Evolutionary conservation across 202 grass and related monocot genomes (phyloP), one percentile per base, ranked within the genome.

Genomic region (Alloteropsis angusta): DNA sequence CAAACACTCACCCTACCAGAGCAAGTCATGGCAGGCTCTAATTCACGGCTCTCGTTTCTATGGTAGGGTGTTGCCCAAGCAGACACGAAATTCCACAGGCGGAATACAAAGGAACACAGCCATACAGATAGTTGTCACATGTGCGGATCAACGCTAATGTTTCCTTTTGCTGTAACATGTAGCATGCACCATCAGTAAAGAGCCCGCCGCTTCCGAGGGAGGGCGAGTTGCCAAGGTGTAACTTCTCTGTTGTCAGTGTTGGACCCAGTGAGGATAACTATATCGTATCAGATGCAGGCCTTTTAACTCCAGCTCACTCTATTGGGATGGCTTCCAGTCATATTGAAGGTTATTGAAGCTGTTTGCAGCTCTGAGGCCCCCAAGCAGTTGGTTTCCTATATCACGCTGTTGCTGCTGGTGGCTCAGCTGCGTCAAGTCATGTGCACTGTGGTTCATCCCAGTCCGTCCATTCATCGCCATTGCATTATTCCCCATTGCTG

Each of bases 391-490:
- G 74, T 75, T 90, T 76, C 90, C 87, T 62, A 97, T 88, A 75
- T 97, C 90, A n/a, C 82, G 82, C 77, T 90, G 89, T 22, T 87
- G 89, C 78, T 90, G 89, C 25, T 87, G 85, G 17, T 88, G 88
- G 56, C 74, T 85, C 70, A 85, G 72, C 21, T 82, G 82, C 56
- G 68, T 77, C 66, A 91, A 83, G 87, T 90, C 87, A 45, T 90
- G 87, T 9, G 83, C 83, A 76, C 72, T 84, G 63, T 88, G 87
- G 80, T 80, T 90, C 85, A 88, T 80, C 60, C 83, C 85, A 2
- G 71, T 57, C 47, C 89, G 87, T 77, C 93, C 93, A 78, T 93
- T 90, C 82, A 97, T 90, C 4, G n/a, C 35, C 93, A 90, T 82
- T 30, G 46, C 37, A 76, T 82, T 87, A 50, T 66, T 91, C 52